These are phyloP conservation scores for Volvox africanus DNA, from an alignment of 139 green algal genomes.

Conservation along the genomic window DNA sequence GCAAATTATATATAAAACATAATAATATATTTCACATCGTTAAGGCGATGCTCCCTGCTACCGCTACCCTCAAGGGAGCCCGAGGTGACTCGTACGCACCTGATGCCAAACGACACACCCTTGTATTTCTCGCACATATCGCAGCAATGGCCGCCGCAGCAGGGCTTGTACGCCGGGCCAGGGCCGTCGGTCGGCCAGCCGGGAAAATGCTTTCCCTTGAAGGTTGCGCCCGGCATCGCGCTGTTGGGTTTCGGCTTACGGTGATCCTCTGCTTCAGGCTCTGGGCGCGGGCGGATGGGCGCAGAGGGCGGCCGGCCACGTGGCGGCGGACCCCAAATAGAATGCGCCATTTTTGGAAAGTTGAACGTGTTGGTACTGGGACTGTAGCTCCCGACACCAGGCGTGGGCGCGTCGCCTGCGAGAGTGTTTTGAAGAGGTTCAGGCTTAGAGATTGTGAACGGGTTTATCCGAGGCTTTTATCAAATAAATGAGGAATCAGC, in stretches of 20 bases:
- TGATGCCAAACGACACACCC: constrained; percentile 17
- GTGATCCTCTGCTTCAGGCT: neutral
- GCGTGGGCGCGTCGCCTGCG: neutral
- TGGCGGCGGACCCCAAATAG: constrained; percentile 25
- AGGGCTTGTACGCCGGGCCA: constrained; percentile 14
- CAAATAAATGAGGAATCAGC: no score
- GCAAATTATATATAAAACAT: no score
- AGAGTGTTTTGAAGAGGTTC: no score
- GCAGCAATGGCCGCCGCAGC: constrained; percentile 33
- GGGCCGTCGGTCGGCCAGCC: neutral
- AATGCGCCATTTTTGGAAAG: neutral
- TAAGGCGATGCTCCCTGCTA: no score
- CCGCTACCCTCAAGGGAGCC: no score
- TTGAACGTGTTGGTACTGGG: constrained; percentile 45
- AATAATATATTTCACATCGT: no score
- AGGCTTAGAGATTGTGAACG: no score
- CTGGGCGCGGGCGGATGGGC: neutral
- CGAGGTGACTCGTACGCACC: neutral
- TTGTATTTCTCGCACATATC: constrained; percentile 46
- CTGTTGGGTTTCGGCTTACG: neutral
- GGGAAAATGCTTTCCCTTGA: constrained; percentile 13
- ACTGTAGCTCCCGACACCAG: constrained; percentile 17
- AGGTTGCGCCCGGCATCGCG: constrained; percentile 5
- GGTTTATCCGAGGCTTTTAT: no score
- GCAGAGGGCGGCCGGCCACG: constrained; percentile 11